These are phyloP conservation scores for Globisporangium apiculatum DNA, from an alignment of 352 stramenopile species.

Conservation along the genomic window DNA sequence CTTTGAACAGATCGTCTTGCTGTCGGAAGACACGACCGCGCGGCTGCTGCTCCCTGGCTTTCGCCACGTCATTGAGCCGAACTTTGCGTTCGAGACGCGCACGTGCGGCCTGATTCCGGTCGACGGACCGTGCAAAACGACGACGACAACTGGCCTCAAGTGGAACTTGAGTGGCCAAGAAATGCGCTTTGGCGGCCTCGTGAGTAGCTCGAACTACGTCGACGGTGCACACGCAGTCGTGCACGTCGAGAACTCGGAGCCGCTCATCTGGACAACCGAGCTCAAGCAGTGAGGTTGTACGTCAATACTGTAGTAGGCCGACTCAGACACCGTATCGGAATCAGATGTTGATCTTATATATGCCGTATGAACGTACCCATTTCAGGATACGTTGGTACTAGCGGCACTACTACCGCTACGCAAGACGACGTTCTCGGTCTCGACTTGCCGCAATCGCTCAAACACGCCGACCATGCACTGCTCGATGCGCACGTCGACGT, in stretches of 20 bases:
- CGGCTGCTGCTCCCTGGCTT: constrained; percentile 63
- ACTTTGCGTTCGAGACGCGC: constrained; percentile 87
- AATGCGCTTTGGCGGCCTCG: constrained; percentile 71
- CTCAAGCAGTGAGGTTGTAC: constrained; percentile 36
- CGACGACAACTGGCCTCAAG: constrained; percentile 87
- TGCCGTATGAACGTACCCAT: neutral
- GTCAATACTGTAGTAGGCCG: neutral
- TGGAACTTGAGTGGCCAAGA: constrained; percentile 74
- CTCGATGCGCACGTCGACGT: constrained; percentile 42
- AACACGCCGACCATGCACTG: constrained; percentile 51
- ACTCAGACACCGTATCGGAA: too few species aligned
- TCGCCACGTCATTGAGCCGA: constrained; percentile 68
- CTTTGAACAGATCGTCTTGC: constrained; percentile 81
- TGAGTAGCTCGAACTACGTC: constrained; percentile 84
- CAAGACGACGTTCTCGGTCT: constrained; percentile 28
- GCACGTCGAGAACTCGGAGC: constrained; percentile 58
- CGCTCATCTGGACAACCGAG: constrained; percentile 87
- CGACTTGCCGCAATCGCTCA: constrained; percentile 41
- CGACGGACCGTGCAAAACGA: constrained; percentile 58
- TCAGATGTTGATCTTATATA: neutral
- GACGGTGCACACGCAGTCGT: constrained; percentile 38
- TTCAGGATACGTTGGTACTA: neutral
- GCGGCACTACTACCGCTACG: neutral
- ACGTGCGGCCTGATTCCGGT: constrained; percentile 93
- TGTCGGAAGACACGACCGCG: constrained; percentile 88